Evolutionary conservation across 2,329 filamentous ascomycete genomes (phyloP), one percentile per base, ranked within the genome.

Genomic region (Graphiopsis chlorocephala): DNA sequence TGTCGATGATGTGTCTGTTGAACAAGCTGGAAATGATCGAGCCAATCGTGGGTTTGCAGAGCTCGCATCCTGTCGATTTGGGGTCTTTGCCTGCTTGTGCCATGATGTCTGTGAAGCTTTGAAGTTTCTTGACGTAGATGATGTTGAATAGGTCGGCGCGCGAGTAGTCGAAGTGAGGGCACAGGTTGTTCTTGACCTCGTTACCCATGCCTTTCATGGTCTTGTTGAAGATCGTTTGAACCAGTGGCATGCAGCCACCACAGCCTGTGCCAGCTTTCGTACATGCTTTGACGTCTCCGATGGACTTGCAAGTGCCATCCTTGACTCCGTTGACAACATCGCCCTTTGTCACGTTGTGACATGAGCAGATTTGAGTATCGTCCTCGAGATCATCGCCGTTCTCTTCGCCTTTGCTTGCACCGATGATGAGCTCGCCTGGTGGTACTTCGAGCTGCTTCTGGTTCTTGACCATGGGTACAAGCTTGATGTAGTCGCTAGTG

Each of bases 181-280:
- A 97, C 11, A 97, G 75, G 77, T 96, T 83, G 76, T 97, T 96
- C 72, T 90, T 91, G 64, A 97, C 89, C 76, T 96, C 92, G 67
- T 93, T 86, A 63, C 93, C 93, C 88, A 95, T 90, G 12, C 87
- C 87, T 55, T 87, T 83, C 91, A 97, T 93, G 31, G 92, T 89
- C 75, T 89, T 89, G 83, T 93, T 95, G 85, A 96, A 96, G 74
- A 97, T 96, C 68, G 88, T 90, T 63, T 92, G 91, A 2, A 96
- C 90, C 5, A 97, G 85, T 6, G 93, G 92, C 85, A 97, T 88
- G 75, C 93, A 97, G 8, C 93, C 93, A 69, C 92, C 93, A 73
- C 93, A 97, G 2, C 93, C 93, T 0, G 91, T 96, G 47, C 93
- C 93, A 20, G 92, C 92, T 76, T 97, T 97, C 17, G 93, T 97